Base-by-base conservation (phyloP, 1,139 yeast species). In the Kurtzmaniella natalensis region DNA sequence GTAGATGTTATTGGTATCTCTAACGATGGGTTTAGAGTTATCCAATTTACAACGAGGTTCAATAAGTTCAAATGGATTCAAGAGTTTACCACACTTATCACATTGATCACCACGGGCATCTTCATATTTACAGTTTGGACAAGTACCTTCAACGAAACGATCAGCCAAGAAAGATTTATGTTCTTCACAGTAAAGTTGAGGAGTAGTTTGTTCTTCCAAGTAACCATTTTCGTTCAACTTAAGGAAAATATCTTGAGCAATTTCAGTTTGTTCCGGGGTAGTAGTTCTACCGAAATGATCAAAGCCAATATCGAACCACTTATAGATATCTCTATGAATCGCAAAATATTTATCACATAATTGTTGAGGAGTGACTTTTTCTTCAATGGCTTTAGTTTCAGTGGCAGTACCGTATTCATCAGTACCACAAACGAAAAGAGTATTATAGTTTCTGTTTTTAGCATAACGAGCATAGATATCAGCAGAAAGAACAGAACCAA, bases 81-180 rank as follows among this genome's bases (percentile, higher is more conserved):
- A 72, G 45, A 92, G 71, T 39, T 70, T 64, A 42, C 98, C 99
- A 70, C 99, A 92, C 51, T 82, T 83, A 60, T 92, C 99, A 74
- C 99, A 92, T 68, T 92, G 99, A 59, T 92, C 99, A 48, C 99
- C 99, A 59, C 98, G 80, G 25, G 99, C 99, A 58, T 92, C 98
- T 43, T 84, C 95, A 54, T 88, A 92, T 29, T 70, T 75, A 69
- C 99, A 92, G 60, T 82, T 82, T 41, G 98, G 98, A 68, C 99
- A 92, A 34, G 81, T 86, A 46, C 99, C 99, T 65, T 94, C 97
- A 25, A 92, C 98, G 54, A 79, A 92, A 61, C 99, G 74, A 58
- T 92, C 99, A 36, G 99, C 98, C 44, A 92, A 72, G 64, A 81
- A 92, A 5, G 95, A 89, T 27, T 87, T 70, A 62, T 92, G 98